phyloP scores from a whole-genome alignment of 2,329 filamentous ascomycete genomes.

The Cercospora sp. region DNA sequence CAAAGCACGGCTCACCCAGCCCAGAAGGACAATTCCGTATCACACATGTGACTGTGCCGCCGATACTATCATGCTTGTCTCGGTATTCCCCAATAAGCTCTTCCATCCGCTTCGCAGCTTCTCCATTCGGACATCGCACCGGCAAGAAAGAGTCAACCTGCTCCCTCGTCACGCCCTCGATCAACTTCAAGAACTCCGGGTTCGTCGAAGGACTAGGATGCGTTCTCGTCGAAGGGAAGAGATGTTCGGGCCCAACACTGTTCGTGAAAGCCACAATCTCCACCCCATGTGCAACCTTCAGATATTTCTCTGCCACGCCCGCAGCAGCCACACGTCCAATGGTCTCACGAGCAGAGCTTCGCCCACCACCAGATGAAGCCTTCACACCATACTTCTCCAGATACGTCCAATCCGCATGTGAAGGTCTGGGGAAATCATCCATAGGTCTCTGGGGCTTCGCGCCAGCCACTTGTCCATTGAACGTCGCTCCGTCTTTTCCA shows the following conservation, averaged over 20 bases:
- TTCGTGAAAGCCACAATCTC: slow-evolving; percentile 91
- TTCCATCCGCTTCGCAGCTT: slow-evolving; percentile 70
- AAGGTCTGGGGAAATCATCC: slow-evolving; percentile 86
- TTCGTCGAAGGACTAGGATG: slow-evolving; percentile 71
- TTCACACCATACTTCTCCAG: slow-evolving; percentile 96
- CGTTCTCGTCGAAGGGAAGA: slow-evolving; percentile 70
- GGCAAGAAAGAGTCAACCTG: slow-evolving; percentile 83
- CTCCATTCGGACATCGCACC: slow-evolving; percentile 77
- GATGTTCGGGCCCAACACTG: slow-evolving; percentile 76
- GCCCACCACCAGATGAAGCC: slow-evolving; percentile 83
- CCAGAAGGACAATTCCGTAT: slow-evolving; percentile 83
- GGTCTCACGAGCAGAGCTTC: slow-evolving; percentile 90
- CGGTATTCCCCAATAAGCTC: slow-evolving; percentile 74
- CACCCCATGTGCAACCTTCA: slow-evolving; percentile 74
- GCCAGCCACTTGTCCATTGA: slow-evolving; percentile 13
- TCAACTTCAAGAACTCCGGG: slow-evolving; percentile 73
- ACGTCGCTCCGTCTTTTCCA: slow-evolving; percentile 53
- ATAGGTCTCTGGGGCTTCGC: slow-evolving; percentile 63
- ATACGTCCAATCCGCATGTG: slow-evolving; percentile 96
- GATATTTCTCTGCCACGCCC: slow-evolving; percentile 90
- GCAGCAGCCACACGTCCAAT: slow-evolving; percentile 88
- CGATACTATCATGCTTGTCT: slow-evolving; percentile 82
- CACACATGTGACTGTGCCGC: slow-evolving; percentile 91
- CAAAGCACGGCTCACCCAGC: slow-evolving; percentile 90
- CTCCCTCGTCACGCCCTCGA: slow-evolving; percentile 70